phyloP scores from a whole-genome alignment of 2,329 filamentous ascomycete genomes.

The Dryadomyces quercus-mongolicae region DNA sequence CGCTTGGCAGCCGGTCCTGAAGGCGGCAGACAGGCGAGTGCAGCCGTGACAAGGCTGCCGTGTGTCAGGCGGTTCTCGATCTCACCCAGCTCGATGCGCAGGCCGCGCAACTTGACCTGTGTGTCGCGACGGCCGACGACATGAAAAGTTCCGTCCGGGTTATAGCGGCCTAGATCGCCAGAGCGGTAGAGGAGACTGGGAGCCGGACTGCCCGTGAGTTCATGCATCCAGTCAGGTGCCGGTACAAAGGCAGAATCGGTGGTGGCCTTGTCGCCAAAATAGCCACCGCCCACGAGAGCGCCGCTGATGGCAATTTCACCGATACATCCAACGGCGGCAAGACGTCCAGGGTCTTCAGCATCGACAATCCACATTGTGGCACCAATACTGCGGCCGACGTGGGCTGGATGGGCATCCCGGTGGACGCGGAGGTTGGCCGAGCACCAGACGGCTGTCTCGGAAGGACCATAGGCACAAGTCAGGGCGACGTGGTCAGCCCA shows the following conservation, averaged over 20 bases:
- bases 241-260: conserved; percentile 4
- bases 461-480: background rate
- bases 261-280: conserved; percentile 20
- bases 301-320: conserved; percentile 51
- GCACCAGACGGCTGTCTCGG: background rate
- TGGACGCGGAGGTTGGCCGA: conserved; percentile 16
- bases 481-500: background rate
- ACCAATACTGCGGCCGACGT: conserved; percentile 30
- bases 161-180: conserved; percentile 36
- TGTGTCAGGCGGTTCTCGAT: conserved; percentile 25
- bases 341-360: conserved; percentile 34
- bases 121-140: conserved; percentile 32
- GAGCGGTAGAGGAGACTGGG: conserved; percentile 17
- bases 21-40: conserved; percentile 20
- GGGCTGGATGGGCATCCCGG: conserved; percentile 19
- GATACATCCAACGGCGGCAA: conserved; percentile 40
- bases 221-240: background rate
- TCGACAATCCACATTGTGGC: conserved; percentile 36
- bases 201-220: background rate
- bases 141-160: conserved; percentile 34
- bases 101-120: conserved; percentile 26
- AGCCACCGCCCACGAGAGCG: conserved; percentile 30
- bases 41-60: conserved; percentile 22
- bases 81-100: conserved; percentile 26
- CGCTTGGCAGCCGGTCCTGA: too few species aligned